Percentiles rank a stretch among this genome's conserved stretches.
Conservation (phyloP, 768 basidiomycete species). For the Clitopilus hobsonii region DNA sequence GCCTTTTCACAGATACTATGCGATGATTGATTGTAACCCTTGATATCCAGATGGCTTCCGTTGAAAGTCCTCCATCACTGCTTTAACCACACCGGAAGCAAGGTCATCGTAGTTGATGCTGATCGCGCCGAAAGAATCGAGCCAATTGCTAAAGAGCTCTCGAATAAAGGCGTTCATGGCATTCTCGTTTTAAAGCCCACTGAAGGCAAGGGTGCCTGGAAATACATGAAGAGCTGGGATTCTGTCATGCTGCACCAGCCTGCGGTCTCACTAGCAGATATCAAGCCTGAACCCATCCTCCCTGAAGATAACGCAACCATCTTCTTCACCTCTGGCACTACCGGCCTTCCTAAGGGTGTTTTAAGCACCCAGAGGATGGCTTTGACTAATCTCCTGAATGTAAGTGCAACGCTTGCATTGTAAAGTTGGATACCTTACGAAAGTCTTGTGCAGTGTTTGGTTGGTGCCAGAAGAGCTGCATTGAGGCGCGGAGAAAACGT, state of each 20-base stretch:
- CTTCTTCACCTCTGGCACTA: constrained; percentile 47
- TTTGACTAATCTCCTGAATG: constrained; percentile 44
- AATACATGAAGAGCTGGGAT: constrained; percentile 34
- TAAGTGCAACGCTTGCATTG: constrained; percentile 13
- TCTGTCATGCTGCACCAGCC: constrained; percentile 26
- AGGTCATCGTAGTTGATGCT: constrained; percentile 39
- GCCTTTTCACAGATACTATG: constrained; percentile 13
- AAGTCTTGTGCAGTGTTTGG: constrained; percentile 22
- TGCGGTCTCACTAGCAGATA: constrained; percentile 22
- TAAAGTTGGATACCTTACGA: background rate
- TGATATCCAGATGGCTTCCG: constrained; percentile 33
- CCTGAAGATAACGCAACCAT: constrained; percentile 49
- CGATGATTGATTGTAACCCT: background rate
- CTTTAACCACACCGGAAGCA: constrained; percentile 35
- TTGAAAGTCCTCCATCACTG: constrained; percentile 38
- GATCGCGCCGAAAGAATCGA: constrained; percentile 39
- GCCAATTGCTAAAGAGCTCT: constrained; percentile 19
- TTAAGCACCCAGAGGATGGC: constrained; percentile 46
- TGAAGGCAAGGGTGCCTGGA: constrained; percentile 39
- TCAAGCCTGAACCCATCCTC: constrained; percentile 25
- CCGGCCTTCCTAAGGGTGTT: constrained; percentile 40
- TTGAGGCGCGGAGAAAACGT: constrained; percentile 35
- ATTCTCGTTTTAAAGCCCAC: constrained; percentile 31
- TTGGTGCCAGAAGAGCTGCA: constrained; percentile 25
- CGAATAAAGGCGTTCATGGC: constrained; percentile 23